phyloP scores from a whole-genome alignment of 2,329 filamentous ascomycete species.

The Fusarium continuum region DNA sequence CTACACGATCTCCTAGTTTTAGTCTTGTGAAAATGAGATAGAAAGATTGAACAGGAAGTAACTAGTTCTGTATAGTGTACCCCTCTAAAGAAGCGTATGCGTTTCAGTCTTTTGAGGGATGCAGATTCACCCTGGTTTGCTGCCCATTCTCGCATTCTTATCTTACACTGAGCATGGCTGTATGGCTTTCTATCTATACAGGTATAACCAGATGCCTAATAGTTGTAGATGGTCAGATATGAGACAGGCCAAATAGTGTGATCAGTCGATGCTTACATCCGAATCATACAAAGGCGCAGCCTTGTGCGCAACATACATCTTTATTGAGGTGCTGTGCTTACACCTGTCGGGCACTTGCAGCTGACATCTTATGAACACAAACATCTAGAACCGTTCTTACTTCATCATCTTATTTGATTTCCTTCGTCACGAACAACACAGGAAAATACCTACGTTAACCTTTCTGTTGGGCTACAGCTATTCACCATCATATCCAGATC shows the following conservation, averaged over 20 bases:
- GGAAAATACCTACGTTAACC: too few species aligned
- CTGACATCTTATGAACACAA: too few species aligned
- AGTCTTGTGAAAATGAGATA: not conserved
- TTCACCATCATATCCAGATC: not conserved
- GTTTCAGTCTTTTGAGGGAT: not conserved
- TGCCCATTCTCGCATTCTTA: too few species aligned
- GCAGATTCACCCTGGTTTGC: too few species aligned
- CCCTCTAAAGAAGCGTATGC: not conserved
- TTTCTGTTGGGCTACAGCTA: too few species aligned
- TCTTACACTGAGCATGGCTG: too few species aligned
- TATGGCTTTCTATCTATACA: too few species aligned
- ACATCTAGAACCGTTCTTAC: too few species aligned
- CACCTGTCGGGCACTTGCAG: conserved; percentile 4
- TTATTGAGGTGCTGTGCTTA: conserved; percentile 1
- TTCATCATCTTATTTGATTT: too few species aligned
- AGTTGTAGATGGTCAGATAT: not conserved
- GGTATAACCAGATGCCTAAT: not conserved
- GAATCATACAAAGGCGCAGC: not conserved
- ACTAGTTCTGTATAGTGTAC: too few species aligned
- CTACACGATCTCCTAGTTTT: not conserved
- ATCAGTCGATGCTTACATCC: not conserved
- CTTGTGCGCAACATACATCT: not conserved
- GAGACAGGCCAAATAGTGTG: not conserved
- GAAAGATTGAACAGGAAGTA: too few species aligned
- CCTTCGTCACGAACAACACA: too few species aligned